Percentiles rank a stretch among this genome's conserved stretches.
phyloP scores from a whole-genome alignment of 2,329 filamentous ascomycete genomes.

The Coleophoma crateriformis region DNA sequence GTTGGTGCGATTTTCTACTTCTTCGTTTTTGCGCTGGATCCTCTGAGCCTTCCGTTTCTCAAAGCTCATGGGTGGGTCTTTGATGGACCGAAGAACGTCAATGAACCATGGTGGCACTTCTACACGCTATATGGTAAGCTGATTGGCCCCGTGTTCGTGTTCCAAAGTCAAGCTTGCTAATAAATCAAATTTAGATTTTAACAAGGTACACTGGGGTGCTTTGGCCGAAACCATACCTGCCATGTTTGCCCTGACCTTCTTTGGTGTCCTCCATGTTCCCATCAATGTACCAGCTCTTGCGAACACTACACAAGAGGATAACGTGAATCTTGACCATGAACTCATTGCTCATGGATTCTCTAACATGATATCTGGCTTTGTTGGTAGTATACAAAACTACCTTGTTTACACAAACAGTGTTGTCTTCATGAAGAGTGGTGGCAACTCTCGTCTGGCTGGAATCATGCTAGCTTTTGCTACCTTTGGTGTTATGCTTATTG shows the following conservation, averaged over 20 bases:
- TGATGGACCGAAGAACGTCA: constrained; percentile 66
- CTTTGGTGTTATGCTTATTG: constrained; percentile 75
- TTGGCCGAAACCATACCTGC: constrained; percentile 81
- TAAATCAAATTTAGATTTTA: constrained; percentile 54
- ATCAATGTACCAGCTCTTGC: constrained; percentile 96
- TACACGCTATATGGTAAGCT: constrained; percentile 86
- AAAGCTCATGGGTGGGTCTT: constrained; percentile 86
- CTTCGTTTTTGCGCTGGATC: constrained; percentile 64
- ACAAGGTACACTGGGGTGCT: constrained; percentile 76
- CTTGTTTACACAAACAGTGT: constrained; percentile 96
- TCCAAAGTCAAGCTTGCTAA: constrained; percentile 2
- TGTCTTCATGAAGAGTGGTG: constrained; percentile 92
- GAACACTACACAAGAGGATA: constrained; percentile 85
- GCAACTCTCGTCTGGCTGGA: constrained; percentile 79
- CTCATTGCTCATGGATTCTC: constrained; percentile 89
- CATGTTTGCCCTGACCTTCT: constrained; percentile 96
- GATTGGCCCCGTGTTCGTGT: constrained; percentile 14
- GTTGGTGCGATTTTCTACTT: constrained; percentile 77
- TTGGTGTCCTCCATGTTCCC: constrained; percentile 92
- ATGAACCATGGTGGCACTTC: constrained; percentile 95
- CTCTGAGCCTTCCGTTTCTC: constrained; percentile 60
- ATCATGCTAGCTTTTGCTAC: constrained; percentile 78
- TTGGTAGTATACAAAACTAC: constrained; percentile 93
- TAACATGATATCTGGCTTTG: constrained; percentile 80
- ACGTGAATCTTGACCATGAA: constrained; percentile 85